phyloP scores from a whole-genome alignment of 2,329 filamentous ascomycete species.

The Sarocladium kiliense region DNA sequence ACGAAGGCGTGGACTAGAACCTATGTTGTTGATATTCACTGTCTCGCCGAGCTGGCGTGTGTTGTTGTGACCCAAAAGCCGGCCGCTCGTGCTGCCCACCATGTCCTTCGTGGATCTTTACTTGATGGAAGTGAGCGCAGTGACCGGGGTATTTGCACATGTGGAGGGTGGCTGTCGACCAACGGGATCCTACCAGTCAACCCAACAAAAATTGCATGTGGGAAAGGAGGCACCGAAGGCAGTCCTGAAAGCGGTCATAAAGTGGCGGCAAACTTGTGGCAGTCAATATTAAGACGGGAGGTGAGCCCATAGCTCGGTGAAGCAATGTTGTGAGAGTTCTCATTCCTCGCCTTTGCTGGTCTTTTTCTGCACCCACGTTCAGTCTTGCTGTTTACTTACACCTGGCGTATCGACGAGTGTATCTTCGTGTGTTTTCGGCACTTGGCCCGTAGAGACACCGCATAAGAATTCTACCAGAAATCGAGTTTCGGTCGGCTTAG shows the following conservation, averaged over 20 bases:
- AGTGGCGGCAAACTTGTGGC: background rate
- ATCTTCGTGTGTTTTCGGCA: too few species aligned
- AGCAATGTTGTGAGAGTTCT: background rate
- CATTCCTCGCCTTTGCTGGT: background rate
- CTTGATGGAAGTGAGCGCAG: background rate
- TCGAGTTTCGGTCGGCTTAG: too few species aligned
- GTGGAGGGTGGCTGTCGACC: background rate
- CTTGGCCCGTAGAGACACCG: too few species aligned
- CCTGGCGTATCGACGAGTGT: background rate
- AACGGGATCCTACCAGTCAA: conserved; percentile 3
- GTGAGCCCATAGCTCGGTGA: conserved; percentile 1
- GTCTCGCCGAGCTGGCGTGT: background rate
- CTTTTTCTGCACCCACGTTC: background rate
- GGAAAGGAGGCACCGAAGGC: conserved; percentile 1
- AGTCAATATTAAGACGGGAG: background rate
- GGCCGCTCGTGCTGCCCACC: background rate
- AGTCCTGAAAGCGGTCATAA: background rate
- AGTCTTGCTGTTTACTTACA: background rate
- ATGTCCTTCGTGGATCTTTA: background rate
- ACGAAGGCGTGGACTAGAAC: background rate
- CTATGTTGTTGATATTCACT: background rate
- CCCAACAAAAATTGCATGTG: conserved; percentile 1
- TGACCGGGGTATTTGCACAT: background rate
- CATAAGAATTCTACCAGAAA: too few species aligned
- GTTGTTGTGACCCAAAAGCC: conserved; percentile 1